Percentiles rank a stretch among this genome's conserved stretches.
Conservation (phyloP, 768 basidiomycete species). For the Suillus alpinus region DNA sequence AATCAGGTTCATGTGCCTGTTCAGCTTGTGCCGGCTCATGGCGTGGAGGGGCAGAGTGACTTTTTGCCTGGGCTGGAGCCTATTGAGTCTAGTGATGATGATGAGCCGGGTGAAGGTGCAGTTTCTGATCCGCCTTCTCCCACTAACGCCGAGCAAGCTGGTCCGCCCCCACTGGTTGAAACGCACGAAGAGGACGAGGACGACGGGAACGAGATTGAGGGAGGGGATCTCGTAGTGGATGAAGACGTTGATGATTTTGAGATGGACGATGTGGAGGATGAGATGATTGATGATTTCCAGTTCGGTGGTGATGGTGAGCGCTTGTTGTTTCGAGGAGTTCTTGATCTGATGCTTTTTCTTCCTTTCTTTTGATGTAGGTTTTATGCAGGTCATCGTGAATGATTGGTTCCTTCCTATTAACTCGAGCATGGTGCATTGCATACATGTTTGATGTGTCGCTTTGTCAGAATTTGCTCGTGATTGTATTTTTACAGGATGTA, state of each 20-base stretch:
- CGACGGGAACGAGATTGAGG: constrained; percentile 3
- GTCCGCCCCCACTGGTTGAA: background rate
- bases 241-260: constrained; percentile 1
- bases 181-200: constrained; percentile 2
- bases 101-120: background rate
- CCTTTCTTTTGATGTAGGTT: constrained; percentile 6
- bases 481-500: background rate
- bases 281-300: constrained; percentile 4
- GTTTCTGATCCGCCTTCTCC: background rate
- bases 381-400: constrained; percentile 14
- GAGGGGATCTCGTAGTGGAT: constrained; percentile 4
- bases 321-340: background rate
- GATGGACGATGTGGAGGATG: constrained; percentile 11
- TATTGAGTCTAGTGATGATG: constrained; percentile 2
- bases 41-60: background rate
- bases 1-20: background rate
- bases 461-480: background rate
- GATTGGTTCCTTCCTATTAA: constrained; percentile 19
- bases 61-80: constrained; percentile 2
- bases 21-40: background rate
- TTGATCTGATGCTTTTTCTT: constrained; percentile 6
- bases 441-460: constrained; percentile 19
- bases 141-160: background rate
- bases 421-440: constrained; percentile 23
- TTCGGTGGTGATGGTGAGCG: constrained; percentile 4